Conservation (phyloP, 805 yeast genomes). For the Ogataea trehalophila region DNA sequence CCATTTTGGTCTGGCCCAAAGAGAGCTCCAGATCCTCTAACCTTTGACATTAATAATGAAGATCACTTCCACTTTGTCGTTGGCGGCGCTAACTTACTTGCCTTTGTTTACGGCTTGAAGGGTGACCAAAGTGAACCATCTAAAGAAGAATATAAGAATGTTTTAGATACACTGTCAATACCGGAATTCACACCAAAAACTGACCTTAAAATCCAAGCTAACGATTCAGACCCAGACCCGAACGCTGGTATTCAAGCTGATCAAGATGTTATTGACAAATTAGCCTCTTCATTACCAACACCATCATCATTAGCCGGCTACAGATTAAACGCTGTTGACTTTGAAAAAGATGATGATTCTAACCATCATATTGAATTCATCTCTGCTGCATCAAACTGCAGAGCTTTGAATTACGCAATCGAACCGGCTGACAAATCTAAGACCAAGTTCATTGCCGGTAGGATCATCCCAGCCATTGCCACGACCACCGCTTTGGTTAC, state of each 20-base stretch:
- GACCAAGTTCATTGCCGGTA: conserved; percentile 97
- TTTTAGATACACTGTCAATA: conserved; percentile 44
- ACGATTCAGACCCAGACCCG: conserved; percentile 86
- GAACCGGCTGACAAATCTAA: conserved; percentile 84
- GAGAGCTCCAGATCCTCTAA: conserved; percentile 88
- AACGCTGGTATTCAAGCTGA: conserved; percentile 50
- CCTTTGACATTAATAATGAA: conserved; percentile 66
- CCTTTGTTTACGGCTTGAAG: conserved; percentile 83
- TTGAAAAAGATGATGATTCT: conserved; percentile 96
- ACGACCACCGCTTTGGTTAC: conserved; percentile 98
- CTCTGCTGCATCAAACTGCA: conserved; percentile 90
- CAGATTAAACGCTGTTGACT: conserved; percentile 83
- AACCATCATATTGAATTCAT: conserved; percentile 97
- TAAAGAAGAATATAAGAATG: conserved; percentile 45
- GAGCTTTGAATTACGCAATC: conserved; percentile 88
- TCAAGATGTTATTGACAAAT: conserved; percentile 56
- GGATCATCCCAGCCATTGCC: conserved; percentile 98
- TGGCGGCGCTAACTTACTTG: conserved; percentile 89
- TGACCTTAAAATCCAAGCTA: conserved; percentile 76
- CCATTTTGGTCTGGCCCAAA: conserved; percentile 98
- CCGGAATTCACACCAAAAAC: conserved; percentile 72
- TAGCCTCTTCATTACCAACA: conserved; percentile 79
- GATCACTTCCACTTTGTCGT: conserved; percentile 81
- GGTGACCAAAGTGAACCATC: conserved; percentile 57
- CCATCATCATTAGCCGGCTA: conserved; percentile 88